Conservation (phyloP, 169 alveolate species). For the Theileria annulata region DNA sequence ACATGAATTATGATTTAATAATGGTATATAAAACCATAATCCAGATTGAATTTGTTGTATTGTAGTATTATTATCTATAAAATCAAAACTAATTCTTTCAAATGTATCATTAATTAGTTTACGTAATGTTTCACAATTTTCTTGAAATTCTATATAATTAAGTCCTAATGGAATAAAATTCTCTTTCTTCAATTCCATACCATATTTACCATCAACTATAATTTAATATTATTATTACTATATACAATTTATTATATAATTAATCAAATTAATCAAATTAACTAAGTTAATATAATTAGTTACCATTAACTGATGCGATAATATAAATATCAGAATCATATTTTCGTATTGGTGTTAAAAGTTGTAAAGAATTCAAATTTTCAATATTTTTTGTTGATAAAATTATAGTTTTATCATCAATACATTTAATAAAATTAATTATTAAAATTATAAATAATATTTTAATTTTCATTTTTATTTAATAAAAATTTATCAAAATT, state of each 20-base stretch:
- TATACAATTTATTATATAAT: background rate
- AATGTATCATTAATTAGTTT: background rate
- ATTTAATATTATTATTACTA: background rate
- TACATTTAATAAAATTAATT: constrained; percentile 1
- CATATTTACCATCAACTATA: background rate
- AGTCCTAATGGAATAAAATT: background rate
- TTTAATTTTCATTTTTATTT: background rate
- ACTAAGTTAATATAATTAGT: background rate
- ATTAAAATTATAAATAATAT: background rate
- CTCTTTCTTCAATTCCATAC: background rate
- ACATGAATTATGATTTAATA: background rate
- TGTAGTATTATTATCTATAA: background rate
- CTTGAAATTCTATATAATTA: background rate
- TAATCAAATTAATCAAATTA: background rate
- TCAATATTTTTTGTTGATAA: constrained; percentile 14
- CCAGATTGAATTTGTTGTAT: constrained; percentile 5
- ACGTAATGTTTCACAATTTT: background rate
- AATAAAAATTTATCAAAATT: too few species aligned
- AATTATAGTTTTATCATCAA: background rate
- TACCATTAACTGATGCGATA: constrained; percentile 25
- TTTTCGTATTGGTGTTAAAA: background rate
- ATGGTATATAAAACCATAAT: constrained; percentile 9
- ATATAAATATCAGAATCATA: constrained; percentile 4
- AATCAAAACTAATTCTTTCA: constrained; percentile 17
- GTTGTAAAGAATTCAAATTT: background rate